phyloP scores from a whole-genome alignment of 805 yeast genomes.

The Candida vartiovaarae region DNA sequence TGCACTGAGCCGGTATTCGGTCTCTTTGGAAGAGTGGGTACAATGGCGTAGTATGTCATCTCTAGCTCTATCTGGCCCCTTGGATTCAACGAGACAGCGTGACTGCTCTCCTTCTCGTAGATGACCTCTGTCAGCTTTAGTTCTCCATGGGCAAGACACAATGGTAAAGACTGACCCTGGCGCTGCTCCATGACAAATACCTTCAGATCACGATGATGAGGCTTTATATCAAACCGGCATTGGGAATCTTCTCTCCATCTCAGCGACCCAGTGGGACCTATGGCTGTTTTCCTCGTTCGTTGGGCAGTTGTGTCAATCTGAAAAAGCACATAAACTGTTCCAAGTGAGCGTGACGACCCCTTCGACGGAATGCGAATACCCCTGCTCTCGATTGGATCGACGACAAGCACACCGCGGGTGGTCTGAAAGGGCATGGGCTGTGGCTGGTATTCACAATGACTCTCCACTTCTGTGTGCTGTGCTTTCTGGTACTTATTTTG shows the following conservation, averaged over 20 bases:
- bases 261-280: background rate
- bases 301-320: conserved; percentile 15
- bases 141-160: conserved; percentile 13
- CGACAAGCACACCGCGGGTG: conserved; percentile 20
- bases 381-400: conserved; percentile 21
- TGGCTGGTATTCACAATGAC: too few species aligned
- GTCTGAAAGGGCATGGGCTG: conserved; percentile 1
- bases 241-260: conserved; percentile 21
- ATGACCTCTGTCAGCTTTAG: conserved; percentile 12
- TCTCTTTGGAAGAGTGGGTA: conserved; percentile 19
- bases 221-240: conserved; percentile 18
- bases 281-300: conserved; percentile 8
- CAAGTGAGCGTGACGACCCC: background rate
- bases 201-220: conserved; percentile 8
- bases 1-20: background rate
- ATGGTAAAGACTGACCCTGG: conserved; percentile 4
- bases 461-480: too few species aligned
- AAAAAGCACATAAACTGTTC: conserved; percentile 15
- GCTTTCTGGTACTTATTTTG: too few species aligned
- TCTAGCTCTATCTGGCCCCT: conserved; percentile 17
- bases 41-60: conserved; percentile 18
- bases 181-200: conserved; percentile 15
- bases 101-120: conserved; percentile 9
- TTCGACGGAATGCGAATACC: conserved; percentile 2
- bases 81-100: conserved; percentile 11